Evolutionary conservation across 208 protist genomes (phyloP), one percentile per base, ranked within the genome.

Genomic region (Leishmania major): DNA sequence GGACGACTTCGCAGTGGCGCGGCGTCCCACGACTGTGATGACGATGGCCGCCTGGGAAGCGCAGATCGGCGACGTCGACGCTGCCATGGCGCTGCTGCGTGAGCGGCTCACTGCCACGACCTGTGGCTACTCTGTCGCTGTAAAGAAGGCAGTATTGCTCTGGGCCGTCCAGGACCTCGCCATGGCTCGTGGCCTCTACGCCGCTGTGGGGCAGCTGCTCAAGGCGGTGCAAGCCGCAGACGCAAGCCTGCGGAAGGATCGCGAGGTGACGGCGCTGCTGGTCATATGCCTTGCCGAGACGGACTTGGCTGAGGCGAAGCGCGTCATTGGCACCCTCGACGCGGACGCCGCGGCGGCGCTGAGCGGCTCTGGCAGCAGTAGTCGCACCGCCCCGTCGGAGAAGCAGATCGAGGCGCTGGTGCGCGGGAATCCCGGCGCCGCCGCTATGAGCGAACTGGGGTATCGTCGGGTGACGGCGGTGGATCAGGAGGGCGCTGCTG

Each of bases 81-180:
- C 47, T 13, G 91, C 89, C 43, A 82, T 92, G 74, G 6, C 82
- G 66, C 79, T 95, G 71, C 78, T 96, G 59, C 77, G 60, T 3
- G 75, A 87, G 59, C 85, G 85, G 45, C 66, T 91, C 37, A 76
- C 79, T 10, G n/a, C 80, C 35, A 45, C 70, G 15, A 25, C 64
- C 28, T 55, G 35, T 37, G 60, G 51, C 6, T 47, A 69, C 69
- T 31, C 75, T 25, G 28, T 53, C 15, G 80, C 53, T 0, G 77
- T 81, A 11, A 77, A 85, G 64, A 91, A 93, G 78, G 49, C 87
- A 17, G 64, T 97, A 66, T 79, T 96, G 69, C 57, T 89, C 19
- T 96, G 94, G 92, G 85, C 87, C 15, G 87, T 96, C 51, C 87
- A 94, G 51, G 91, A 88, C 77, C 88, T 96, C 55, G 72, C 87